These are phyloP conservation scores for Botrytis elliptica DNA, from an alignment of 2,329 filamentous ascomycete species.

Conservation along the genomic window DNA sequence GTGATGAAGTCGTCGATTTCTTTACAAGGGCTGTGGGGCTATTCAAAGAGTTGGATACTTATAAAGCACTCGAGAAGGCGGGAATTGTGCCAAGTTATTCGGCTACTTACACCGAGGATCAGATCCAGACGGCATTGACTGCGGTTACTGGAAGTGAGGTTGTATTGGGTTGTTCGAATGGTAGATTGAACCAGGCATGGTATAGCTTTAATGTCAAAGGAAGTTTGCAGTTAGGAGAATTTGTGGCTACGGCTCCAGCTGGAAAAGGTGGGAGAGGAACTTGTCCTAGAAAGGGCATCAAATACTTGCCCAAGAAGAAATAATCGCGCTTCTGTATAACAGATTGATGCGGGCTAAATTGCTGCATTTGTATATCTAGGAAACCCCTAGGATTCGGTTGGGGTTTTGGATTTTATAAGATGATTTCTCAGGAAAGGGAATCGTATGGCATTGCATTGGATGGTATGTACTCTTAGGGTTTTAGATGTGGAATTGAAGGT, in stretches of 20 bases:
- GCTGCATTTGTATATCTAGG: background rate
- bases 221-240: slow-evolving; percentile 27
- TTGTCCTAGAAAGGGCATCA: slow-evolving; percentile 26
- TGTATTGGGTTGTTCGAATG: slow-evolving; percentile 46
- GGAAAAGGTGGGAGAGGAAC: slow-evolving; percentile 24
- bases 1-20: slow-evolving; percentile 66
- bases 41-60: slow-evolving; percentile 50
- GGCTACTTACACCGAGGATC: slow-evolving; percentile 43
- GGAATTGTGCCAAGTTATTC: slow-evolving; percentile 53
- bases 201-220: slow-evolving; percentile 39
- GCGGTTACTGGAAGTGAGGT: slow-evolving; percentile 46
- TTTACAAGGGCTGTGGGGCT: slow-evolving; percentile 63
- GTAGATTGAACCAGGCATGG: slow-evolving; percentile 51
- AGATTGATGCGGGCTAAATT: background rate
- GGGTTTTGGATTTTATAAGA: background rate
- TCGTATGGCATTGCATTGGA: background rate
- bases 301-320: slow-evolving; percentile 26
- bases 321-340: background rate
- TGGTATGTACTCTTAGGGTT: background rate
- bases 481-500: background rate
- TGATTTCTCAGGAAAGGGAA: background rate
- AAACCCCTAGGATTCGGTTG: background rate
- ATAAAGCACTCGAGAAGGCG: slow-evolving; percentile 45
- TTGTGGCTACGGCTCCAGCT: slow-evolving; percentile 25
- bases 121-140: slow-evolving; percentile 46